Conservation (phyloP, 257 asterid species). For the Scutellaria baicalensis region DNA sequence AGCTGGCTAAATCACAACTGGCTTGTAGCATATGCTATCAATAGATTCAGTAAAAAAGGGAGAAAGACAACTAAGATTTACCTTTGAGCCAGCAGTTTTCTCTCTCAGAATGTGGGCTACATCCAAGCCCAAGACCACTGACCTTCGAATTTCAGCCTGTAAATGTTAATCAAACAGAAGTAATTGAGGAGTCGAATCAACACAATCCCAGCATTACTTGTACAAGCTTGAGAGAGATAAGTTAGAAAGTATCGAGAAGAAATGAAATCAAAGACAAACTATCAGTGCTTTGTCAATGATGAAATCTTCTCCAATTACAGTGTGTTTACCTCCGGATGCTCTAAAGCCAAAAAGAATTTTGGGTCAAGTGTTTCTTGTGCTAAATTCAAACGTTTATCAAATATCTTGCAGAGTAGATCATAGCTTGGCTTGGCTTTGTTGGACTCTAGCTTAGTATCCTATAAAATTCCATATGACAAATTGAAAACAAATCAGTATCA, state of each 20-base stretch:
- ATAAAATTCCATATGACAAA: not conserved
- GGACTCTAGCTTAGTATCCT: slow-evolving; percentile 43
- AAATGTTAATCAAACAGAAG: not conserved
- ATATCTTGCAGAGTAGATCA: slow-evolving; percentile 51
- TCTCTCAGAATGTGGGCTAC: slow-evolving; percentile 38
- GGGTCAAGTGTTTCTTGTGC: slow-evolving; percentile 50
- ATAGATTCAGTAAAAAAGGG: not conserved
- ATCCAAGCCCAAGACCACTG: slow-evolving; percentile 56
- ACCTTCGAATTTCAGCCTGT: slow-evolving; percentile 74
- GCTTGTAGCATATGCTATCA: not conserved
- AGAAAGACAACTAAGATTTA: slow-evolving; percentile 12
- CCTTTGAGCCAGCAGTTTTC: slow-evolving; percentile 63
- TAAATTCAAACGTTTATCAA: slow-evolving; percentile 44
- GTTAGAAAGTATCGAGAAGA: not conserved
- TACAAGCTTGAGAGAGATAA: not conserved
- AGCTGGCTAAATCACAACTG: not conserved
- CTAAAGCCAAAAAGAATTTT: slow-evolving; percentile 58
- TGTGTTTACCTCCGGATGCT: slow-evolving; percentile 66
- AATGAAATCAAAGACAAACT: not conserved
- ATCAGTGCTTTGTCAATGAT: not conserved
- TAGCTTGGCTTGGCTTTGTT: slow-evolving; percentile 46
- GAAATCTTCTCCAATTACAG: not conserved
- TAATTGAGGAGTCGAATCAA: not conserved
- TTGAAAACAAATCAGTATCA: not conserved
- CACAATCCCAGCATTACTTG: not conserved